Conservation (phyloP, 495 filamentous ascomycete species). For the Chaetomium tenue region DNA sequence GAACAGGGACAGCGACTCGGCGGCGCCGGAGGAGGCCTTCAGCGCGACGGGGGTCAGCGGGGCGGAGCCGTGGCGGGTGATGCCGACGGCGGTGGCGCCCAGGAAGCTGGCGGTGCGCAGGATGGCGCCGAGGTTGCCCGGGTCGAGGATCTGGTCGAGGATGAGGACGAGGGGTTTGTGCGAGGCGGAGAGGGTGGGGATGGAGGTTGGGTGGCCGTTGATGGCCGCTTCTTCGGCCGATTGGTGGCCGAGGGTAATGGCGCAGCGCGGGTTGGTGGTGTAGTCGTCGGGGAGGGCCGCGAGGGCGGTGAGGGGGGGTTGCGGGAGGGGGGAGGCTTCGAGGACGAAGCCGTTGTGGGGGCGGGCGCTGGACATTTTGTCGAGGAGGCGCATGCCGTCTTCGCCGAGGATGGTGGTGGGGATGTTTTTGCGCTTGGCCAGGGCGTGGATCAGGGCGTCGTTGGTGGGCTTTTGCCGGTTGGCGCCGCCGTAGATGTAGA, state of each 20-base stretch:
- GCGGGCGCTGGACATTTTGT: slow-evolving; percentile 77
- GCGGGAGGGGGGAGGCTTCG: slow-evolving; percentile 79
- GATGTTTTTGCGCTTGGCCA: slow-evolving; percentile 59
- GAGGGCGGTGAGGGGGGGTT: slow-evolving; percentile 64
- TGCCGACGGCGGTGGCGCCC: slow-evolving; percentile 72
- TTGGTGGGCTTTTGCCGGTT: slow-evolving; percentile 44
- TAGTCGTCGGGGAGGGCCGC: slow-evolving; percentile 43
- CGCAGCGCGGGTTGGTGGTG: slow-evolving; percentile 28
- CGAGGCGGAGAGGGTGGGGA: slow-evolving; percentile 40
- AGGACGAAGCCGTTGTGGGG: slow-evolving; percentile 91
- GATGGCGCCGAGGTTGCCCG: slow-evolving; percentile 87
- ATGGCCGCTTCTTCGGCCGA: slow-evolving; percentile 67
- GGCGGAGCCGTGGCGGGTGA: slow-evolving; percentile 66
- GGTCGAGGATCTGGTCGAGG: slow-evolving; percentile 82
- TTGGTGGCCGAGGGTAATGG: slow-evolving; percentile 56
- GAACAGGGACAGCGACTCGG: slow-evolving; percentile 73
- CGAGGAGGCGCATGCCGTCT: slow-evolving; percentile 60
- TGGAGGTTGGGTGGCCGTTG: slow-evolving; percentile 58
- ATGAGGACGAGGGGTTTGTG: slow-evolving; percentile 83
- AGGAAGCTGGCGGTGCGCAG: slow-evolving; percentile 82
- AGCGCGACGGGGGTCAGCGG: slow-evolving; percentile 70
- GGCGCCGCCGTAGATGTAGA: slow-evolving; percentile 70
- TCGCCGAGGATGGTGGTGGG: slow-evolving; percentile 50
- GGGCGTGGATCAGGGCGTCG: slow-evolving; percentile 50
- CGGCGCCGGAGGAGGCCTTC: slow-evolving; percentile 83